Conservation (phyloP, 495 filamentous ascomycete species). For the Terfezia boudieri region DNA sequence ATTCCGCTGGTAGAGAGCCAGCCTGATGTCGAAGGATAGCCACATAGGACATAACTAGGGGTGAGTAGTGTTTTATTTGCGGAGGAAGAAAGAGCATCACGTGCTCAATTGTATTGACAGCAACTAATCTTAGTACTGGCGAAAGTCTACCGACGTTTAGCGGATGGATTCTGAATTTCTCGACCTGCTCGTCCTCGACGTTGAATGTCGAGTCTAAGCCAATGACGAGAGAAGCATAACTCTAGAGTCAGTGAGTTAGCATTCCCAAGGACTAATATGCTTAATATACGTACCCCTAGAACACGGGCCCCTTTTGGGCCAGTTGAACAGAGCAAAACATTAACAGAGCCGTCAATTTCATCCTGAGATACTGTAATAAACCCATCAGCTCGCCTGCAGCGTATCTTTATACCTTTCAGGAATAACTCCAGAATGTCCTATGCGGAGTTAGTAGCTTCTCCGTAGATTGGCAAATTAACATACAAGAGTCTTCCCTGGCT, state of each 20-base stretch:
- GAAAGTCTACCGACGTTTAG: constrained; percentile 11
- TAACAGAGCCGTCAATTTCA: constrained; percentile 9
- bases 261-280: not conserved
- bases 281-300: constrained; percentile 8
- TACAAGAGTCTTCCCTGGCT: constrained; percentile 10
- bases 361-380: constrained; percentile 9
- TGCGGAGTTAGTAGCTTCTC: not conserved
- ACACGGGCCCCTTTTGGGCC: constrained; percentile 4
- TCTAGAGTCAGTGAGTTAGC: not conserved
- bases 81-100: constrained; percentile 7
- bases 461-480: not conserved
- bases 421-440: constrained; percentile 17
- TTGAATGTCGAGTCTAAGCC: constrained; percentile 17
- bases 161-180: constrained; percentile 4
- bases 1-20: constrained; percentile 4
- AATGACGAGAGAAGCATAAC: constrained; percentile 10
- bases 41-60: not conserved
- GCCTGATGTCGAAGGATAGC: constrained; percentile 12
- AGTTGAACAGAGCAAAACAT: constrained; percentile 11
- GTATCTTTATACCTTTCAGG: constrained; percentile 11
- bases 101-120: constrained; percentile 16
- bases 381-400: constrained; percentile 8
- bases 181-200: constrained; percentile 5
- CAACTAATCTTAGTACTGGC: constrained; percentile 13
- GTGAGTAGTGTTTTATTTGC: not conserved